A percentile compares a stretch with the other conserved stretches of the same genome.
Evolutionary conservation across 257 asterid genomes (phyloP).

Genomic region (Solanum paucissectum): DNA sequence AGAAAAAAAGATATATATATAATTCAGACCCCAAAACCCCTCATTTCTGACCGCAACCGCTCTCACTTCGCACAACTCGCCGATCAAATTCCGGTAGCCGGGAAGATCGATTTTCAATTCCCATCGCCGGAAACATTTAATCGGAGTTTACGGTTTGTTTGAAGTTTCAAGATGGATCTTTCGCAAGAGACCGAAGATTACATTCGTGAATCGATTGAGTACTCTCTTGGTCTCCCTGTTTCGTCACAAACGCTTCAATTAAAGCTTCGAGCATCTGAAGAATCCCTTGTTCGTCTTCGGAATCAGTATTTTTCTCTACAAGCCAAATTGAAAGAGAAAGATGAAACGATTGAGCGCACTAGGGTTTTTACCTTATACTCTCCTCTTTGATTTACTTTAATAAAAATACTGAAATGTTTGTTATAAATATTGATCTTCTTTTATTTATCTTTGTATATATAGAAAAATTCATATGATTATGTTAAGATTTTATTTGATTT

Average conservation of each 20-base stretch:
- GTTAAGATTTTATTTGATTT: background rate
- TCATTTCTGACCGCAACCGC: background rate
- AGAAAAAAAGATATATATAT: background rate
- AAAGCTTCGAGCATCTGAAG: conserved; percentile 64
- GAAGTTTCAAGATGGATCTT: conserved; percentile 43
- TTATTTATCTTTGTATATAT: background rate
- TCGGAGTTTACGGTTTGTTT: background rate
- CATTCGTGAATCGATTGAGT: conserved; percentile 67
- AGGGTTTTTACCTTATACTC: conserved; percentile 37
- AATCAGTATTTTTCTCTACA: conserved; percentile 44
- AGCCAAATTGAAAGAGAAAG: conserved; percentile 61
- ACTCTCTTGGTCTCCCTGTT: conserved; percentile 61
- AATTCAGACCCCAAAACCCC: conserved; percentile 10
- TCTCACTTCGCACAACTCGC: background rate
- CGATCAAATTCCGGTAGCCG: background rate
- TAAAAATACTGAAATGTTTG: background rate
- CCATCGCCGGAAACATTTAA: background rate
- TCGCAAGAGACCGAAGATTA: conserved; percentile 70
- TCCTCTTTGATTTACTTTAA: background rate
- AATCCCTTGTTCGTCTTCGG: conserved; percentile 34
- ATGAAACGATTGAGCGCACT: conserved; percentile 48
- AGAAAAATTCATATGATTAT: background rate
- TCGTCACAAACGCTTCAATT: conserved; percentile 44
- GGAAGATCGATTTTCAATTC: background rate
- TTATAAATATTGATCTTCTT: background rate